Percentiles rank a stretch among this genome's conserved stretches.
phyloP scores from a whole-genome alignment of 495 filamentous ascomycete species.

The Lasiosphaeria miniovina region DNA sequence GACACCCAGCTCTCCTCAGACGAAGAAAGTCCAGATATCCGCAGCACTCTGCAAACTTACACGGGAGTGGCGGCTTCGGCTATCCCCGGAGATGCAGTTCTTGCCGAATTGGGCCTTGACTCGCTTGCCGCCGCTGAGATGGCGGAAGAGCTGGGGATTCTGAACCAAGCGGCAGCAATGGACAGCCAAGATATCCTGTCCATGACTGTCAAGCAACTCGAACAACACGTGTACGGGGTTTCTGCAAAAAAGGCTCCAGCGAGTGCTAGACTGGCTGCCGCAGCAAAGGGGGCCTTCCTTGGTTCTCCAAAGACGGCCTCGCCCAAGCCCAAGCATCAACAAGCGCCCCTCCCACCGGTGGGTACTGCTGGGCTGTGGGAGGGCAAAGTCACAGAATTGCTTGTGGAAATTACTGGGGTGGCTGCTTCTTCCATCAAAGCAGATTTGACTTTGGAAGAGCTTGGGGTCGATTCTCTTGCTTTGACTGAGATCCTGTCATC shows the following conservation, averaged over 20 bases:
- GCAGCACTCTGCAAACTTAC: neutral
- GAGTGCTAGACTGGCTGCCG: too few relatives aligned
- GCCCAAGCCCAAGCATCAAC: neutral
- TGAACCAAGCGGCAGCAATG: neutral
- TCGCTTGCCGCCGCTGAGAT: constrained; percentile 18
- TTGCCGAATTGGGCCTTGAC: constrained; percentile 28
- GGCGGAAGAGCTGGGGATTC: neutral
- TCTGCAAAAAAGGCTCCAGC: neutral
- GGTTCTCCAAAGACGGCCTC: neutral
- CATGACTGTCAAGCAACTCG: neutral
- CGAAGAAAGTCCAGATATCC: neutral
- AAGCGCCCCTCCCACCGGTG: neutral
- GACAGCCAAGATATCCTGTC: neutral
- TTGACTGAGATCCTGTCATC: neutral
- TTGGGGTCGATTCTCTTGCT: too few relatives aligned
- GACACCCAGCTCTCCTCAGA: neutral
- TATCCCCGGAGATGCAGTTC: neutral
- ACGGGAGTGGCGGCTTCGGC: neutral
- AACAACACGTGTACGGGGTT: neutral
- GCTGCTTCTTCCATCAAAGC: neutral
- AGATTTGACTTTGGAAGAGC: neutral
- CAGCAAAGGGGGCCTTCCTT: too few relatives aligned
- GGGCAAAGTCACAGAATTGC: neutral
- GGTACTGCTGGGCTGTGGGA: neutral
- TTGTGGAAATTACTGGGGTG: neutral